Percentiles rank a stretch among this genome's conserved stretches.
These are phyloP conservation scores for Boletus rex-veris DNA, from an alignment of 768 basidiomycete genomes.

Conservation along the genomic window DNA sequence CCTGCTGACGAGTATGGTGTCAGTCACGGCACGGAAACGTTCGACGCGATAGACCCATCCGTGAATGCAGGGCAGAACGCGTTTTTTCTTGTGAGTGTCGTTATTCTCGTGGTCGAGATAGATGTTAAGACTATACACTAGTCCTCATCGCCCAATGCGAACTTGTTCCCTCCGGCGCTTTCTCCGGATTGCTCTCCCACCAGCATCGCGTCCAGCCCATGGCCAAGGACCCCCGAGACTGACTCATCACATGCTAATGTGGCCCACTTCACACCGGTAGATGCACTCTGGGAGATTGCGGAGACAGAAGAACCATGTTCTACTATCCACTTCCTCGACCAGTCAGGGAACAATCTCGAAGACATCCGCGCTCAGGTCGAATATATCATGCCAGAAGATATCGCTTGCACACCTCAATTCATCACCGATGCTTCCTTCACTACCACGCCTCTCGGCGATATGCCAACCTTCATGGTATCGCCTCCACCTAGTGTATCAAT, in stretches of 20 bases:
- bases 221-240: constrained; percentile 16
- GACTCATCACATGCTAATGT: not conserved
- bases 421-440: not conserved
- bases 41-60: not conserved
- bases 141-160: not conserved
- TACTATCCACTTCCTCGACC: constrained; percentile 9
- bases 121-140: constrained; percentile 2
- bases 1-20: not conserved
- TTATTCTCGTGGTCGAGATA: not conserved
- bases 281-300: not conserved
- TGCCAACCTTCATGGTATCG: not conserved
- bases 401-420: constrained; percentile 12
- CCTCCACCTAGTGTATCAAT: not conserved
- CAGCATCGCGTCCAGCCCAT: constrained; percentile 20
- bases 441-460: not conserved
- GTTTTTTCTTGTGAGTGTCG: constrained; percentile 11
- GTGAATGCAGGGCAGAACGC: not conserved
- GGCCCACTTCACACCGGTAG: not conserved
- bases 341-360: constrained; percentile 11
- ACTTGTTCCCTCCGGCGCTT: constrained; percentile 10
- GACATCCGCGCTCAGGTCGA: constrained; percentile 6
- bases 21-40: not conserved
- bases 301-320: not conserved
- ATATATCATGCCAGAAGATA: constrained; percentile 19
- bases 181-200: constrained; percentile 27